A percentile compares a stretch with the other conserved stretches of the same genome.
Evolutionary conservation across 495 filamentous ascomycete genomes (phyloP).

Genomic region (Talaromyces nanjingensis): DNA sequence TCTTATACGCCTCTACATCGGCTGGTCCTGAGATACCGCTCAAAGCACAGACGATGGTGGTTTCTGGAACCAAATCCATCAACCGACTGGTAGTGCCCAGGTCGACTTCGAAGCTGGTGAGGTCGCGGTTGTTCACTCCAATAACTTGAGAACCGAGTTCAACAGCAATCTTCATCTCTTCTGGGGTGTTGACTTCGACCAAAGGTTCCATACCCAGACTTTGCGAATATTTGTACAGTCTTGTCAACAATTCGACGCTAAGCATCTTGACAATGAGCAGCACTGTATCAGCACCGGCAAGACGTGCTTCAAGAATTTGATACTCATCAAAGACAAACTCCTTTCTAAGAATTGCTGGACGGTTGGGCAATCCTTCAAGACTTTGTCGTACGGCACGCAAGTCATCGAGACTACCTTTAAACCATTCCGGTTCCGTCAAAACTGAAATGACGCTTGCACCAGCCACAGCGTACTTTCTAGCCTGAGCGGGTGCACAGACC

Average conservation of each 20-base stretch:
- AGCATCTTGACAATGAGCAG: conserved; percentile 99
- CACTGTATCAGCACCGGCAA: conserved; percentile 93
- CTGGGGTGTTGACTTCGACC: conserved; percentile 90
- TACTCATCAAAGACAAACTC: conserved; percentile 99
- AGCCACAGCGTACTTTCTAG: conserved; percentile 83
- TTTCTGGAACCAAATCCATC: conserved; percentile 74
- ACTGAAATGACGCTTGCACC: conserved; percentile 97
- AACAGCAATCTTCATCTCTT: conserved; percentile 86
- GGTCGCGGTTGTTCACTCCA: conserved; percentile 94
- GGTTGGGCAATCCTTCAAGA: conserved; percentile 80
- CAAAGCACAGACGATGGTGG: conserved; percentile 87
- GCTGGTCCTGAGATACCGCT: conserved; percentile 90
- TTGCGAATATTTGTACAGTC: conserved; percentile 79
- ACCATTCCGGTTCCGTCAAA: conserved; percentile 96
- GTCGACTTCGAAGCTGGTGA: conserved; percentile 94
- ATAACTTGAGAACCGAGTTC: conserved; percentile 88
- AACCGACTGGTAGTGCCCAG: conserved; percentile 88
- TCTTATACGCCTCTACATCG: conserved; percentile 82
- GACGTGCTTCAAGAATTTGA: conserved; percentile 89
- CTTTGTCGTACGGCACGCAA: conserved; percentile 81
- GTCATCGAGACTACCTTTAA: conserved; percentile 96
- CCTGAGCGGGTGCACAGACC: conserved; percentile 83
- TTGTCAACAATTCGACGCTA: conserved; percentile 60
- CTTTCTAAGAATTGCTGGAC: conserved; percentile 87
- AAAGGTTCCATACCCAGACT: conserved; percentile 95